Evolutionary conservation across 2,329 filamentous ascomycete genomes (phyloP).

Genomic region (Fusarium sp.): DNA sequence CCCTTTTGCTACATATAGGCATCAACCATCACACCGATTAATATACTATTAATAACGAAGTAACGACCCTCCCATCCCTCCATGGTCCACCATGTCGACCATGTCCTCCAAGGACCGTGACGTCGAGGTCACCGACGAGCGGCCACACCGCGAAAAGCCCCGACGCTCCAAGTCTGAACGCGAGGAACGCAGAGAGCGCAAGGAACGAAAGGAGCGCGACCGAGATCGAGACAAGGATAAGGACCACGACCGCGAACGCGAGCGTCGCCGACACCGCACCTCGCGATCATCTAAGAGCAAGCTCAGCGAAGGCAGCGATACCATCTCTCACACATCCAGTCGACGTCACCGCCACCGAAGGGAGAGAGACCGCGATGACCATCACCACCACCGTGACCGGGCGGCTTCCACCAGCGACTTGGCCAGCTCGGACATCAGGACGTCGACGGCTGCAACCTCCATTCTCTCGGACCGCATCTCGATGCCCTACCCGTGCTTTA

Average conservation of each 20-base stretch:
- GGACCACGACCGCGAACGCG: slow-evolving; percentile 54
- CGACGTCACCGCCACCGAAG: slow-evolving; percentile 52
- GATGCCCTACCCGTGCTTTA: slow-evolving; percentile 85
- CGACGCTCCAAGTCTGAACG: slow-evolving; percentile 59
- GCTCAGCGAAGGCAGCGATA: slow-evolving; percentile 59
- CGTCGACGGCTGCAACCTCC: slow-evolving; percentile 54
- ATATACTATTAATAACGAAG: slow-evolving; percentile 10
- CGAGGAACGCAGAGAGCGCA: slow-evolving; percentile 53
- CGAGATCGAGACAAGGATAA: slow-evolving; percentile 52
- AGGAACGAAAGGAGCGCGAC: slow-evolving; percentile 55
- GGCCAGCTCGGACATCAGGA: slow-evolving; percentile 62
- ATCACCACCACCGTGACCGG: slow-evolving; percentile 45
- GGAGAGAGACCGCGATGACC: slow-evolving; percentile 55
- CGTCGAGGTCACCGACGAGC: slow-evolving; percentile 57
- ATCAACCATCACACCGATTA: slow-evolving; percentile 16
- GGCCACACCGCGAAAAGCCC: slow-evolving; percentile 58
- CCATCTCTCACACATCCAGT: slow-evolving; percentile 56
- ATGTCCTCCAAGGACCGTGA: slow-evolving; percentile 63
- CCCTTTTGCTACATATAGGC: slow-evolving; percentile 21
- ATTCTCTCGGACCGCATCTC: slow-evolving; percentile 62
- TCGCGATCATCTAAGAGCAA: slow-evolving; percentile 61
- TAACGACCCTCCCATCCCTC: slow-evolving; percentile 25
- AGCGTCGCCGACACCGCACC: slow-evolving; percentile 58
- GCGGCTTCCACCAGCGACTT: slow-evolving; percentile 64
- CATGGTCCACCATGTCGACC: slow-evolving; percentile 55